These are phyloP conservation scores for Tetrapisispora namnaoensis DNA, from an alignment of 805 yeast genomes.

Conservation along the genomic window DNA sequence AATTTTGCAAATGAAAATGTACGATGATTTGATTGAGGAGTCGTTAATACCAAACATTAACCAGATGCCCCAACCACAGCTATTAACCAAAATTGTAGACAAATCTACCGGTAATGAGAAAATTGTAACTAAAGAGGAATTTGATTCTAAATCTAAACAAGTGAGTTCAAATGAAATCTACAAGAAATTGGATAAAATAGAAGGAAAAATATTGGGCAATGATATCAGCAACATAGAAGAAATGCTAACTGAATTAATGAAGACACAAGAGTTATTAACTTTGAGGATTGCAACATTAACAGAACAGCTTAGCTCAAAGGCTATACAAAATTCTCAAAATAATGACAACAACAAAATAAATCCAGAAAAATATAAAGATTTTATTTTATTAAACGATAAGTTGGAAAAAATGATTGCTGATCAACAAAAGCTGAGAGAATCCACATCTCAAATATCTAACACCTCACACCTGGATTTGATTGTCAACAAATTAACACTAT, in stretches of 20 bases:
- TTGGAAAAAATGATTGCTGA: slow-evolving; percentile 22
- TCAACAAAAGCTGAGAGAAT: slow-evolving; percentile 23
- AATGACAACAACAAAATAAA: slow-evolving; percentile 2
- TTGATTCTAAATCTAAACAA: slow-evolving; percentile 15
- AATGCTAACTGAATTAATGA: slow-evolving; percentile 16
- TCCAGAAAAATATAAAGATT: slow-evolving; percentile 14
- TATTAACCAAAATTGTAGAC: slow-evolving; percentile 34
- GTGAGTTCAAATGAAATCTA: slow-evolving; percentile 18
- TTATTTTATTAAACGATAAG: slow-evolving; percentile 22
- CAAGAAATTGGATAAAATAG: slow-evolving; percentile 25
- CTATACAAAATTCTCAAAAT: neutral
- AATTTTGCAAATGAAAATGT: slow-evolving; percentile 47
- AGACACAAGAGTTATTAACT: slow-evolving; percentile 15
- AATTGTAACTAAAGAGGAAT: slow-evolving; percentile 21
- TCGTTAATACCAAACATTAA: slow-evolving; percentile 49
- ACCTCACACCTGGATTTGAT: slow-evolving; percentile 24
- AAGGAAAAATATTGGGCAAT: slow-evolving; percentile 29
- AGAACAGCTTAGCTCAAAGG: slow-evolving; percentile 1
- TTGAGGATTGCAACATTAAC: slow-evolving; percentile 14
- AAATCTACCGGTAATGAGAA: slow-evolving; percentile 28
- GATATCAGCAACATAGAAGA: slow-evolving; percentile 22
- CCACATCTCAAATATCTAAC: slow-evolving; percentile 7
- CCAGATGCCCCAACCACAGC: slow-evolving; percentile 36
- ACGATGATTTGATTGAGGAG: slow-evolving; percentile 42
- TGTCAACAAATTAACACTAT: slow-evolving; percentile 18